phyloP scores from a whole-genome alignment of 306 rosid genomes.

The Prunus campanulata region DNA sequence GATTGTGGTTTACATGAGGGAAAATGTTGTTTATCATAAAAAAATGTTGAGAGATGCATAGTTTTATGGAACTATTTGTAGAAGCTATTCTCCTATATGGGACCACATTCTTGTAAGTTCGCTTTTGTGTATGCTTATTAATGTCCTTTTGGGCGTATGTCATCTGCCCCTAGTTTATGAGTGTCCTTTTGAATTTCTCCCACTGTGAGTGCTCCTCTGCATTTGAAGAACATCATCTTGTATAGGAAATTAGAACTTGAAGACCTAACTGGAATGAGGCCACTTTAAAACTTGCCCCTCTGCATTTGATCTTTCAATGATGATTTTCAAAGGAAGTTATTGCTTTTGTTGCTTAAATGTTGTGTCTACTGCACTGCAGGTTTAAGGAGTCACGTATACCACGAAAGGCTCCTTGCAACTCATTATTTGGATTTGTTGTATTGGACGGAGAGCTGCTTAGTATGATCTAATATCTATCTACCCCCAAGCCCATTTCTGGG shows the following conservation, averaged over 20 bases:
- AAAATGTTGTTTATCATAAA: background rate
- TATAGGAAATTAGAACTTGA: background rate
- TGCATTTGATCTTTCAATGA: constrained; percentile 10
- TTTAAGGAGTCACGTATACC: constrained; percentile 62
- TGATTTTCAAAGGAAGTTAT: constrained; percentile 1
- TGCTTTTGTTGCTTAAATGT: constrained; percentile 15
- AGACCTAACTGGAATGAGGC: background rate
- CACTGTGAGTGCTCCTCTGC: background rate
- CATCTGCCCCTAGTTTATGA: constrained; percentile 10
- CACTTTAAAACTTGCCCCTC: background rate
- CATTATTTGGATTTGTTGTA: constrained; percentile 57
- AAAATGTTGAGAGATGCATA: background rate
- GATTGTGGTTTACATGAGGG: background rate
- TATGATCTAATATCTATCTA: too few relatives aligned
- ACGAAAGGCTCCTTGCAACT: constrained; percentile 32
- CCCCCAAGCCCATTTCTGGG: too few relatives aligned
- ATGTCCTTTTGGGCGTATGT: background rate
- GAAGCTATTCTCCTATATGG: background rate
- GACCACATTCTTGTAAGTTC: background rate
- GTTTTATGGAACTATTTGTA: background rate
- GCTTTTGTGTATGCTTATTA: background rate
- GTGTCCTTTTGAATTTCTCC: constrained; percentile 13
- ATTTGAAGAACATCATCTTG: constrained; percentile 10
- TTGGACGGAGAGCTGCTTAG: constrained; percentile 50
- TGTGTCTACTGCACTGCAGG: constrained; percentile 39